Conservation (phyloP, 2,329 filamentous ascomycete genomes). For the Neoarthrinium moseri region DNA sequence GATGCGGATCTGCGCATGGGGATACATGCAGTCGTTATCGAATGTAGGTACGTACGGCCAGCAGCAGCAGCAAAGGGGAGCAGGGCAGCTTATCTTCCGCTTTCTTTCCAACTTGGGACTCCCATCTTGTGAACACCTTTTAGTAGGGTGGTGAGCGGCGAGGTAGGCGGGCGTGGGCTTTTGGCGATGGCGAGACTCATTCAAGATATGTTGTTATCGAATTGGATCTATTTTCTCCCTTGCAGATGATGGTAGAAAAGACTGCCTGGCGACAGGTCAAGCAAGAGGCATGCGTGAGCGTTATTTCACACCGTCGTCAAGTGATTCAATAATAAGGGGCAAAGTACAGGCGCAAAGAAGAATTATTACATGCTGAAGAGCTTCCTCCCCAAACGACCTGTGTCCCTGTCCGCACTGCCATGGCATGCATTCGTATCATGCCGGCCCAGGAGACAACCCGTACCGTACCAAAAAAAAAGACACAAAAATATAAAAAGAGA, state of each 20-base stretch:
- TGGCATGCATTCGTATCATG: conserved; percentile 14
- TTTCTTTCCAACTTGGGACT: too few relatives aligned
- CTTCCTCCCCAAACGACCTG: conserved; percentile 16
- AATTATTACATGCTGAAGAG: conserved; percentile 50
- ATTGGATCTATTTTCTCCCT: too few relatives aligned
- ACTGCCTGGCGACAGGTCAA: too few relatives aligned
- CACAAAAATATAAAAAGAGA: conserved; percentile 11
- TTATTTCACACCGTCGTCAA: conserved; percentile 12
- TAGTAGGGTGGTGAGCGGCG: too few relatives aligned
- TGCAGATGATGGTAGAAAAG: too few relatives aligned
- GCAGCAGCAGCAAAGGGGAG: too few relatives aligned
- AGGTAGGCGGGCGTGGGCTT: too few relatives aligned
- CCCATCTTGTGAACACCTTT: too few relatives aligned
- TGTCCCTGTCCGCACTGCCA: conserved; percentile 21
- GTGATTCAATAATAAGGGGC: conserved; percentile 28
- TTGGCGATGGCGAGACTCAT: too few relatives aligned
- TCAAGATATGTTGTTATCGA: too few relatives aligned
- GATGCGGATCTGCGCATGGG: conserved; percentile 4
- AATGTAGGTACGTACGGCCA: conserved; percentile 1
- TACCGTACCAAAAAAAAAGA: conserved; percentile 14
- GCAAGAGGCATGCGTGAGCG: not conserved
- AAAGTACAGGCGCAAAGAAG: conserved; percentile 37
- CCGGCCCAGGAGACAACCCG: not conserved
- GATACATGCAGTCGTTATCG: too few relatives aligned
- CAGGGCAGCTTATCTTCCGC: too few relatives aligned